Base-by-base conservation (phyloP, 441 rosid species). In the Euphorbia schlechtendalii region DNA sequence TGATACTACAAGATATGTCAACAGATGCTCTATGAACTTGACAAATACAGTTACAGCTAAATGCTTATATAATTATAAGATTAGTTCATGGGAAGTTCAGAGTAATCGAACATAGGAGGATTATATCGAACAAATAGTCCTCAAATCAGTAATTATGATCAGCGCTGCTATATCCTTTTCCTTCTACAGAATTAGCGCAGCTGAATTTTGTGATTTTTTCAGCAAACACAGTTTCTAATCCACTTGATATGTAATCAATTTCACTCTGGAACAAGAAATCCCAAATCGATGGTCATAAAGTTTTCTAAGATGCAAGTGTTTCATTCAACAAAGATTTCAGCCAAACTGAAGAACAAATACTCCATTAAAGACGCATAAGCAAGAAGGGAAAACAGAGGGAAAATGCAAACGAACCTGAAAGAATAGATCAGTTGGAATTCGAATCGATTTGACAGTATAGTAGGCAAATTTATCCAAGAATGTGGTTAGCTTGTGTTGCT, bases 381-480 rank as follows among this genome's bases (percentile, higher is more conserved):
- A 51, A 18, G 55, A 51, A 18, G 24, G 20, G 7, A 51, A 9
- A 41, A 11, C 5, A 41, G 8, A 41, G 24, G 28, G 25, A 27
- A 51, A 15, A 52, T 6, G 43, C 20, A 64, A 45, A 66, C 55
- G 10, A 38, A 78, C 96, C 93, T 79, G 86, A 61, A 90, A 90
- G 73, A 88, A 88, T 0, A 90, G 21, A 59, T 90, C 87, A 1
- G 92, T 83, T 12, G 94, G 96, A 61, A 80, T 5, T 28, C 94
- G 75, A 40, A 88, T 89, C 14, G 79, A 34, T 71, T 85, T 86
- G 51, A 91, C 96, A 0, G 81, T 91, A 53, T 78, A 45, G 76
- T 78, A 84, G 8, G 97, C 94, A 56, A 91, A 54, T 72, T 79
- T 85, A 65, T 88, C 92, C 34, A 61, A 11, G 7, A 86, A 71